phyloP scores from a whole-genome alignment of 169 alveolate species.

The Plasmodium chabaudi region DNA sequence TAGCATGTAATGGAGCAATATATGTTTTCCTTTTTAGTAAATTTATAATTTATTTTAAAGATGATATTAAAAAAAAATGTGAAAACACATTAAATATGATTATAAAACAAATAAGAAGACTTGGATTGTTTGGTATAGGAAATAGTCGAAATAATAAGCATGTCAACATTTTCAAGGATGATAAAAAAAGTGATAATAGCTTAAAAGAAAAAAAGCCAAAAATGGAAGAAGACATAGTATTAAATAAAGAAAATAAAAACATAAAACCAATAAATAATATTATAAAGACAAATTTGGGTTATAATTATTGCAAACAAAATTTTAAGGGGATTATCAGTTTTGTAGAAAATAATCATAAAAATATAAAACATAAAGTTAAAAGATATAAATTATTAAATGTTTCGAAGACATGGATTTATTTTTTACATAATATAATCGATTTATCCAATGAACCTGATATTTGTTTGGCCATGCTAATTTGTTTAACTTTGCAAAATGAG shows the following conservation, averaged over 20 bases:
- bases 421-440: slow-evolving; percentile 28
- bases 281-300: slow-evolving; percentile 8
- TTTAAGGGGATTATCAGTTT: background rate
- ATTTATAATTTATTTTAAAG: slow-evolving; percentile 7
- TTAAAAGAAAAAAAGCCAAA: slow-evolving; percentile 5
- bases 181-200: background rate
- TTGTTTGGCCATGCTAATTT: slow-evolving; percentile 32
- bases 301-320: background rate
- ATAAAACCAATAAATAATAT: slow-evolving; percentile 25
- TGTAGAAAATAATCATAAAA: background rate
- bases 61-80: slow-evolving; percentile 1
- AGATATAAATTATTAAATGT: slow-evolving; percentile 55
- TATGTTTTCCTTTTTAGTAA: slow-evolving; percentile 8
- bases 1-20: slow-evolving; percentile 17
- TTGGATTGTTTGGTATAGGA: background rate
- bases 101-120: background rate
- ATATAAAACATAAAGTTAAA: slow-evolving; percentile 5
- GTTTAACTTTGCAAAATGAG: slow-evolving; percentile 43
- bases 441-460: slow-evolving; percentile 55
- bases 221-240: slow-evolving; percentile 28
- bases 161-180: no score
- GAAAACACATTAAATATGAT: background rate
- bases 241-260: slow-evolving; percentile 31
- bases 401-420: slow-evolving; percentile 34
- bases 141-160: no score